Percentiles rank a stretch among this genome's conserved stretches.
phyloP scores from a whole-genome alignment of 2,329 filamentous ascomycete genomes.

The Aaosphaeria arxii region DNA sequence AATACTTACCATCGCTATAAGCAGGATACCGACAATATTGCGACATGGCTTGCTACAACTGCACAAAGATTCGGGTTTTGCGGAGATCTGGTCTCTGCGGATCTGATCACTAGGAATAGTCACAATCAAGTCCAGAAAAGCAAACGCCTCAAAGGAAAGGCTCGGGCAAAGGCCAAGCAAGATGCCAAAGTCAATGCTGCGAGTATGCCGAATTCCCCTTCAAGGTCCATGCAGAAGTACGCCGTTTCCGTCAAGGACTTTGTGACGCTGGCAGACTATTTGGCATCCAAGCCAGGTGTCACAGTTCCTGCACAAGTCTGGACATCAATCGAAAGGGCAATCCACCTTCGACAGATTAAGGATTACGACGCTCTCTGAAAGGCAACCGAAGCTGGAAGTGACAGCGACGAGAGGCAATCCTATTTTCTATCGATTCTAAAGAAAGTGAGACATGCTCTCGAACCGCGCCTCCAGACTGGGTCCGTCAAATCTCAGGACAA shows the following conservation, averaged over 20 bases:
- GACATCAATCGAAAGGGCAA: constrained; percentile 2
- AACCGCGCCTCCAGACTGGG: constrained; percentile 2
- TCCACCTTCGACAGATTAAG: background rate
- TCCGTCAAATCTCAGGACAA: background rate
- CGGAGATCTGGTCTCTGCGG: background rate
- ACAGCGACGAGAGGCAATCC: constrained; percentile 21
- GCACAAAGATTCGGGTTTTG: no score
- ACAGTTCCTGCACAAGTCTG: constrained; percentile 1
- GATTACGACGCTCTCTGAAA: background rate
- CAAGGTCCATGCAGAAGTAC: constrained; percentile 17
- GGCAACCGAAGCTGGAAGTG: background rate
- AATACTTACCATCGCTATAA: no score
- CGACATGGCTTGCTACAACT: no score
- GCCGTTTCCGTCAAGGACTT: constrained; percentile 37
- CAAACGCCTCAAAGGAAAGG: constrained; percentile 8
- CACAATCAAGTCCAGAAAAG: constrained; percentile 1
- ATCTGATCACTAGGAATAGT: background rate
- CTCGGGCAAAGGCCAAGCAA: constrained; percentile 5
- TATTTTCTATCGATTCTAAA: constrained; percentile 37
- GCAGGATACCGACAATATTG: no score
- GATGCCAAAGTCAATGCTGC: background rate
- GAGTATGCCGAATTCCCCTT: background rate
- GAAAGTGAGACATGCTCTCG: constrained; percentile 29
- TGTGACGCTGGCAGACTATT: constrained; percentile 35
- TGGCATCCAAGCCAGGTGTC: constrained; percentile 14